phyloP scores from a whole-genome alignment of 306 rosid species.

The Cicer bijugum region DNA sequence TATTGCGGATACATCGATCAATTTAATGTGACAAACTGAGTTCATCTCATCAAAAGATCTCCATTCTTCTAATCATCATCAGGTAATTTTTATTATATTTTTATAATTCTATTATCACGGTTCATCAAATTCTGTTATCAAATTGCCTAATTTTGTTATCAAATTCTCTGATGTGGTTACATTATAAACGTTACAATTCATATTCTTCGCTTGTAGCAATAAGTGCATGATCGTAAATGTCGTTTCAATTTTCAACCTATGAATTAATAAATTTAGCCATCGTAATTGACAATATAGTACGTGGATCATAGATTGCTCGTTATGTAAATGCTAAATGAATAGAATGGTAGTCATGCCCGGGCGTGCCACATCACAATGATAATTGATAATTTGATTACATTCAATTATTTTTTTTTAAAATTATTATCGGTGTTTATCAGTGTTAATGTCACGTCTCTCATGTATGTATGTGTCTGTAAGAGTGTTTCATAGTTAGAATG shows the following conservation, averaged over 20 bases:
- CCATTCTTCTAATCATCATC: conserved; percentile 21
- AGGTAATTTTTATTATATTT: conserved; percentile 33
- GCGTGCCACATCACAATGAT: no score
- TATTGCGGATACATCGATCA: neutral
- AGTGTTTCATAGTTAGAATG: neutral
- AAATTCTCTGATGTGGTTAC: conserved; percentile 23
- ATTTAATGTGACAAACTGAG: conserved; percentile 15
- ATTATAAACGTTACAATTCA: neutral
- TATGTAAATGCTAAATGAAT: neutral
- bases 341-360: no score
- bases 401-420: no score
- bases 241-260: conserved; percentile 21
- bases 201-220: conserved; percentile 1
- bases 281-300: neutral
- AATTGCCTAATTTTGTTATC: neutral
- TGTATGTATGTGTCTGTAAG: no score
- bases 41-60: conserved; percentile 39
- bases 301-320: conserved; percentile 24
- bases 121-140: conserved; percentile 15
- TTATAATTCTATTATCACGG: conserved; percentile 16
- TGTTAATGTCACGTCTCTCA: no score
- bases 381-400: no score
- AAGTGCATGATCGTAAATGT: conserved; percentile 30
- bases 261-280: conserved; percentile 17
- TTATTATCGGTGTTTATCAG: no score